These are phyloP conservation scores for Pseudocercospora macadamiae DNA, from an alignment of 2,329 filamentous ascomycete genomes.

Conservation along the genomic window DNA sequence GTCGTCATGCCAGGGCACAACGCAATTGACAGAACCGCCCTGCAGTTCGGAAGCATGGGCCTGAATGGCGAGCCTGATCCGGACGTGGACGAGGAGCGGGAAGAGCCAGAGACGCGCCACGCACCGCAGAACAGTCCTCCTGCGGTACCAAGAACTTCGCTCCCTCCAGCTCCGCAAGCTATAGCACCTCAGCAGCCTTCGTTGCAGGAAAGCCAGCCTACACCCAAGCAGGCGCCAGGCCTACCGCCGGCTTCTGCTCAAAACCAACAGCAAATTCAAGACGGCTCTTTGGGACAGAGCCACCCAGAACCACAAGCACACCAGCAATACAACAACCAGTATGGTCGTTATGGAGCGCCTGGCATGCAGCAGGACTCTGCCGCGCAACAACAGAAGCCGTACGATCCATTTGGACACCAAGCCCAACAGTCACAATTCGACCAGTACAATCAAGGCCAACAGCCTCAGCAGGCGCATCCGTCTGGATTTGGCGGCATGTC, in stretches of 20 bases:
- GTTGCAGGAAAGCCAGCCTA: constrained; percentile 43
- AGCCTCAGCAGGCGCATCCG: constrained; percentile 58
- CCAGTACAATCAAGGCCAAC: constrained; percentile 52
- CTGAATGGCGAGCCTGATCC: constrained; percentile 74
- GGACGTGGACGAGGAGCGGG: constrained; percentile 90
- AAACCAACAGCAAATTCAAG: constrained; percentile 45
- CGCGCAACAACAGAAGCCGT: constrained; percentile 73
- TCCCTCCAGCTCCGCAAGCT: constrained; percentile 69
- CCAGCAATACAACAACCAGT: constrained; percentile 64
- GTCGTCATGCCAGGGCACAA: constrained; percentile 98
- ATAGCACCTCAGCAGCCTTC: constrained; percentile 44
- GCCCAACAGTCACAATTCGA: constrained; percentile 55
- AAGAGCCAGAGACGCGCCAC: constrained; percentile 94
- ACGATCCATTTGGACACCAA: constrained; percentile 84
- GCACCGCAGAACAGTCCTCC: constrained; percentile 92
- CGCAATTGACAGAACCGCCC: constrained; percentile 86
- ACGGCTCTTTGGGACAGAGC: constrained; percentile 54
- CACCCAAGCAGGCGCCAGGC: constrained; percentile 64
- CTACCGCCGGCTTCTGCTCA: constrained; percentile 63
- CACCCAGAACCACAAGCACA: constrained; percentile 53
- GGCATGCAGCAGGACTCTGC: constrained; percentile 59
- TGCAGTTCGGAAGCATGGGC: constrained; percentile 96
- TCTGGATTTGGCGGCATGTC: constrained; percentile 69
- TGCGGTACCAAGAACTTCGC: constrained; percentile 78
- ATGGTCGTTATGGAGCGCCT: constrained; percentile 68